Conservation (phyloP, 2,329 filamentous ascomycete species). For the Cordyceps tenuipes region DNA sequence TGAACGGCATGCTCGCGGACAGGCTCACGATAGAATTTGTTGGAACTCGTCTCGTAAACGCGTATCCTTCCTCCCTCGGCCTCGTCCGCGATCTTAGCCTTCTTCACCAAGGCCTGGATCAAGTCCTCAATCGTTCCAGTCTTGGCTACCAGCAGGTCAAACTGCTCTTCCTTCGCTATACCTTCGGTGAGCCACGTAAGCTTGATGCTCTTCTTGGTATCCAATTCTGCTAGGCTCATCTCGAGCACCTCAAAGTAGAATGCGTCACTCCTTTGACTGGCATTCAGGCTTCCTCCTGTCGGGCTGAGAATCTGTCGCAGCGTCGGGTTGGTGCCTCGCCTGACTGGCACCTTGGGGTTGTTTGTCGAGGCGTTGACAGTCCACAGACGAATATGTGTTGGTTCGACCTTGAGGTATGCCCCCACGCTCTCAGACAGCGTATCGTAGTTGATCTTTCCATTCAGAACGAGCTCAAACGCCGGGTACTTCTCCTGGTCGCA, state of each 20-base stretch:
- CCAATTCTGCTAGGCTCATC: slow-evolving; percentile 85
- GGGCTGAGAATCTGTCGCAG: slow-evolving; percentile 71
- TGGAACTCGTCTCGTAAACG: slow-evolving; percentile 73
- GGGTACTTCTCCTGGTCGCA: slow-evolving; percentile 51
- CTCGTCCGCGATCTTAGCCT: slow-evolving; percentile 71
- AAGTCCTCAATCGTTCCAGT: slow-evolving; percentile 74
- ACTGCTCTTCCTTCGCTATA: slow-evolving; percentile 79
- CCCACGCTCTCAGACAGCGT: slow-evolving; percentile 77
- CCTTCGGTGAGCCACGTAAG: slow-evolving; percentile 82
- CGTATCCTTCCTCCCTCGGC: slow-evolving; percentile 59
- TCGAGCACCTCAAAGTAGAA: slow-evolving; percentile 91
- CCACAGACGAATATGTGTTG: slow-evolving; percentile 85
- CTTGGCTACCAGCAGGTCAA: slow-evolving; percentile 81
- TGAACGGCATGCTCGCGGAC: slow-evolving; percentile 62
- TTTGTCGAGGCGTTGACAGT: slow-evolving; percentile 71
- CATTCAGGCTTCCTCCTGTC: slow-evolving; percentile 62
- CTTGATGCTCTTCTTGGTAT: slow-evolving; percentile 83
- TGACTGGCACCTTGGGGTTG: slow-evolving; percentile 70
- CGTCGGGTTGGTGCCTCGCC: slow-evolving; percentile 62
- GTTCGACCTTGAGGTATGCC: slow-evolving; percentile 64
- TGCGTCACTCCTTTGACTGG: slow-evolving; percentile 63
- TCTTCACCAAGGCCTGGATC: slow-evolving; percentile 67
- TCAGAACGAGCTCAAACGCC: slow-evolving; percentile 69
- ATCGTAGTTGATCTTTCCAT: slow-evolving; percentile 84
- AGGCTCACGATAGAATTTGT: slow-evolving; percentile 78